Percentiles rank a stretch among this genome's conserved stretches.
Conservation (phyloP, 1,284 basidiomycete species). For the Apiotrichum akiyoshidainum region DNA sequence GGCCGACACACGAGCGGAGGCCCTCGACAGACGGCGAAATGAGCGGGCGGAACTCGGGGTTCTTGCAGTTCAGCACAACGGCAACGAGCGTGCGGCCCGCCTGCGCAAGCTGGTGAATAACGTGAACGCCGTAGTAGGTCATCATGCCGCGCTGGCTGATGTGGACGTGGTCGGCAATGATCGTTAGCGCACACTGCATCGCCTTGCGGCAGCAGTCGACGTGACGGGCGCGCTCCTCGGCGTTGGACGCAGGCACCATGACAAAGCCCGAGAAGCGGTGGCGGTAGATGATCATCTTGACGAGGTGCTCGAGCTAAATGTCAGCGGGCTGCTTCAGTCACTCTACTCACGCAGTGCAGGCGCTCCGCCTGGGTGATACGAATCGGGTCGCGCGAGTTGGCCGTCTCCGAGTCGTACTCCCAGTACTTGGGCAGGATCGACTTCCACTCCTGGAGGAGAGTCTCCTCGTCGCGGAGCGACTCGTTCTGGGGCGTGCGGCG, state of each 20-base stretch:
- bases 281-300: slow-evolving; percentile 61
- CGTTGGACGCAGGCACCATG: slow-evolving; percentile 46
- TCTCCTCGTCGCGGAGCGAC: slow-evolving; percentile 73
- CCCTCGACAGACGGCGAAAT: slow-evolving; percentile 77
- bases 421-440: slow-evolving; percentile 69
- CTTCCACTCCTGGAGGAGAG: slow-evolving; percentile 72
- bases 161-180: slow-evolving; percentile 75
- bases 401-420: slow-evolving; percentile 72
- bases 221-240: slow-evolving; percentile 47
- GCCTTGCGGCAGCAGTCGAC: slow-evolving; percentile 55
- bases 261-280: slow-evolving; percentile 53
- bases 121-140: slow-evolving; percentile 91
- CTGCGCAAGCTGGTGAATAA: slow-evolving; percentile 86
- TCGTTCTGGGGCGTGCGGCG: slow-evolving; percentile 53
- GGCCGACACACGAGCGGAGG: slow-evolving; percentile 74
- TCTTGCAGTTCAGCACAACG: slow-evolving; percentile 65
- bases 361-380: slow-evolving; percentile 80
- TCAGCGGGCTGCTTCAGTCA: slow-evolving; percentile 5
- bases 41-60: slow-evolving; percentile 57
- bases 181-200: slow-evolving; percentile 58
- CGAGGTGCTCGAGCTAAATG: slow-evolving; percentile 65
- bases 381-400: slow-evolving; percentile 78
- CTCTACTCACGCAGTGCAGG: slow-evolving; percentile 59
- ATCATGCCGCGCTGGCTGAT: slow-evolving; percentile 73
- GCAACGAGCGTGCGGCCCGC: slow-evolving; percentile 85